Evolutionary conservation across 164 flowering plant species (phyloP).

Genomic region (Sedum album): DNA sequence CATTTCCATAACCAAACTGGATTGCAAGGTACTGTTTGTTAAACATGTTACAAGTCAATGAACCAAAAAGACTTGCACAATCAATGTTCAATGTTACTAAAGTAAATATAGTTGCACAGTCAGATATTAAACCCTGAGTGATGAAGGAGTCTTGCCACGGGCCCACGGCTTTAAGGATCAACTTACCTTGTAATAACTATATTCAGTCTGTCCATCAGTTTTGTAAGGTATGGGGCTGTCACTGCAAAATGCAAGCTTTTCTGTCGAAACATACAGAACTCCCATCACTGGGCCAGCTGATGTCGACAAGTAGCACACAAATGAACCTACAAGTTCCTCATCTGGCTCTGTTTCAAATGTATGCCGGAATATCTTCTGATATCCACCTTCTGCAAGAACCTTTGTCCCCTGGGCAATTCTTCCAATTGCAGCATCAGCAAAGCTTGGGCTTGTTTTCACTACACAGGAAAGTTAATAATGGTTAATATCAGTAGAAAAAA

Average conservation of each 20-base stretch:
- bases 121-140: too few relatives aligned
- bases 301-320: constrained; percentile 5
- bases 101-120: background rate
- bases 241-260: constrained; percentile 5
- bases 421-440: constrained; percentile 4
- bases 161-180: background rate
- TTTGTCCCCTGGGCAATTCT: constrained; percentile 6
- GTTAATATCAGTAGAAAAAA: background rate
- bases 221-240: constrained; percentile 6
- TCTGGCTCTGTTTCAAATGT: constrained; percentile 5
- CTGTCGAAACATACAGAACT: constrained; percentile 5
- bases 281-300: constrained; percentile 9
- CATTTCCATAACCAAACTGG: background rate
- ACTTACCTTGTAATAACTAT: constrained; percentile 5
- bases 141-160: background rate
- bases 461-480: background rate
- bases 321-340: constrained; percentile 2
- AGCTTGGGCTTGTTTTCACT: constrained; percentile 6
- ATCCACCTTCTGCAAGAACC: constrained; percentile 4
- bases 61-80: background rate
- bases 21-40: background rate
- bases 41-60: background rate
- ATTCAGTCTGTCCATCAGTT: constrained; percentile 6
- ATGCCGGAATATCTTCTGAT: background rate
- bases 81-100: background rate